Percentiles rank a stretch among this genome's conserved stretches.
Evolutionary conservation across 2,329 filamentous ascomycete species (phyloP).

Genomic region (Rosellinia necatrix): DNA sequence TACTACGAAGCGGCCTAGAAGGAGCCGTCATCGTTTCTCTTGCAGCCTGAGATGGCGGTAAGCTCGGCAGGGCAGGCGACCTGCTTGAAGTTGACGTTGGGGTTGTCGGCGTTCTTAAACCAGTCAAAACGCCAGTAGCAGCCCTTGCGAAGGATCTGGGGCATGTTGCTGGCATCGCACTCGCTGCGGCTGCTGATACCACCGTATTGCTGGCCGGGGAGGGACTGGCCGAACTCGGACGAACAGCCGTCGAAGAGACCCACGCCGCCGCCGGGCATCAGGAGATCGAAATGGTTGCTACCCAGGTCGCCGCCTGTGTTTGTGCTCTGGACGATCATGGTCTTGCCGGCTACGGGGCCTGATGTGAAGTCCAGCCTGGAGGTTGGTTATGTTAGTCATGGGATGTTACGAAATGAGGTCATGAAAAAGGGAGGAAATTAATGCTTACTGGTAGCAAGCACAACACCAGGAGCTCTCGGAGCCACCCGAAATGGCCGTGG

Average conservation of each 20-base stretch:
- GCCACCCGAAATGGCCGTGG: conserved; percentile 51
- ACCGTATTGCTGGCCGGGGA: conserved; percentile 51
- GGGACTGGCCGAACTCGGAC: conserved; percentile 46
- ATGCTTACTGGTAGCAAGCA: conserved; percentile 56
- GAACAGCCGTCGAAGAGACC: conserved; percentile 54
- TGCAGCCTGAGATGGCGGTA: conserved; percentile 49
- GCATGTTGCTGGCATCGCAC: conserved; percentile 48
- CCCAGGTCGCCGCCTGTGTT: conserved; percentile 60
- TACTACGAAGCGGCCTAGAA: conserved; percentile 15
- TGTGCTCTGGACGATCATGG: conserved; percentile 61
- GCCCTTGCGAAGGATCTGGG: conserved; percentile 48
- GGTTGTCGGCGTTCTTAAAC: conserved; percentile 56
- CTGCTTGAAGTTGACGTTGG: conserved; percentile 49
- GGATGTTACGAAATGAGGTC: background rate
- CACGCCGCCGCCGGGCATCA: conserved; percentile 54
- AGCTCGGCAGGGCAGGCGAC: conserved; percentile 53
- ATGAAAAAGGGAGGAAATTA: background rate
- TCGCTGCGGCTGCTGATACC: conserved; percentile 48
- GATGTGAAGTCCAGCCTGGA: conserved; percentile 41
- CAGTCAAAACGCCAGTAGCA: conserved; percentile 60
- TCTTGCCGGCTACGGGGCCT: conserved; percentile 55
- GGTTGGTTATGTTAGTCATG: background rate
- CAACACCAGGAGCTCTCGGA: conserved; percentile 58
- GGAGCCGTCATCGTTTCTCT: conserved; percentile 30
- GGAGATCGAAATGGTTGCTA: conserved; percentile 57